Conservation (phyloP, 1,139 yeast species). For the Torulaspora globosa region DNA sequence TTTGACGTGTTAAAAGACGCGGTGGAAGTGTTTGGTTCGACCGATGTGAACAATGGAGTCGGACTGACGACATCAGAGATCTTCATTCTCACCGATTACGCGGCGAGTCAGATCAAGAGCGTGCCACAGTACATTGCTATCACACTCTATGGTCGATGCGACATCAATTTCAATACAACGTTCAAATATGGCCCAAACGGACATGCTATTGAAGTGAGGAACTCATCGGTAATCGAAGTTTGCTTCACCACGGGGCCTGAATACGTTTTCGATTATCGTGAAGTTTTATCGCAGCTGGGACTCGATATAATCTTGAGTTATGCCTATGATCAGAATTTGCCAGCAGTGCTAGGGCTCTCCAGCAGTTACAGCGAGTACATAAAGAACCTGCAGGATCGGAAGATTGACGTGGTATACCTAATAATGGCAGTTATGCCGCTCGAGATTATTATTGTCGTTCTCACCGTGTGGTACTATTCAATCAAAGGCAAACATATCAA, state of each 20-base stretch:
- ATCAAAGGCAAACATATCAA: constrained; percentile 29
- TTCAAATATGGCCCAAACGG: constrained; percentile 4
- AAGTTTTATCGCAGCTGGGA: constrained; percentile 25
- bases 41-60: constrained; percentile 31
- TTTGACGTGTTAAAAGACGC: constrained; percentile 25
- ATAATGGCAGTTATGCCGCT: constrained; percentile 19
- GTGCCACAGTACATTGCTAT: constrained; percentile 30
- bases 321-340: constrained; percentile 24
- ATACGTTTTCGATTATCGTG: constrained; percentile 32
- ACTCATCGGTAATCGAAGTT: constrained; percentile 15
- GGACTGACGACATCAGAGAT: constrained; percentile 36
- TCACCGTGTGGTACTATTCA: constrained; percentile 29
- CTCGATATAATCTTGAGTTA: constrained; percentile 32
- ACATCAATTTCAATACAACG: constrained; percentile 17
- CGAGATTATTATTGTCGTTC: constrained; percentile 15
- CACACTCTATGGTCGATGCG: constrained; percentile 31
- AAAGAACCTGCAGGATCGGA: constrained; percentile 10
- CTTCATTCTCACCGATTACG: constrained; percentile 29
- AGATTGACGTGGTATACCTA: constrained; percentile 21
- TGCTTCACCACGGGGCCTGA: constrained; percentile 22
- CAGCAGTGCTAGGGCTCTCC: constrained; percentile 4
- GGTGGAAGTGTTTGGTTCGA: constrained; percentile 24
- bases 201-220: constrained; percentile 8
- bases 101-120: constrained; percentile 24
- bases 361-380: constrained; percentile 20